Percentiles rank a stretch among this genome's conserved stretches.
Evolutionary conservation across 2,329 filamentous ascomycete genomes (phyloP).

Genomic region (Dactylella cylindrospora): DNA sequence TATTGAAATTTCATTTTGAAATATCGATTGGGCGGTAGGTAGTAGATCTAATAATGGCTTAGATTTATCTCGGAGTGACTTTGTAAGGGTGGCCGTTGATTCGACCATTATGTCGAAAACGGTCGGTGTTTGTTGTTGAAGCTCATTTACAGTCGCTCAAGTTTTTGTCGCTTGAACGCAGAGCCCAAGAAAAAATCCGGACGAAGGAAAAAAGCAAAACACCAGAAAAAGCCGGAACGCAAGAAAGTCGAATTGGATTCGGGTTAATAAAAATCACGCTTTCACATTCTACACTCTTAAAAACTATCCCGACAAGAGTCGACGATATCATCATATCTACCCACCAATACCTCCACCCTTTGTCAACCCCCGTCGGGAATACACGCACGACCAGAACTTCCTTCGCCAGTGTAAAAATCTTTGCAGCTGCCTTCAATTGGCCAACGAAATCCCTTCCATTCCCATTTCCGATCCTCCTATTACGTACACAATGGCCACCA

Average conservation of each 20-base stretch:
- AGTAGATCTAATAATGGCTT: conserved; percentile 45
- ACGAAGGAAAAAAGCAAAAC: conserved; percentile 15
- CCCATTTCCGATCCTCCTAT: not conserved
- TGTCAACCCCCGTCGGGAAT: no score
- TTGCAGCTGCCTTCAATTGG: not conserved
- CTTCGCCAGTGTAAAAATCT: no score
- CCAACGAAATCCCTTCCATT: not conserved
- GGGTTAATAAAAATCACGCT: conserved; percentile 37
- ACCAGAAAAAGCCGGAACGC: conserved; percentile 12
- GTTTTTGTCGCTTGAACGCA: not conserved
- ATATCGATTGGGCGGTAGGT: conserved; percentile 43
- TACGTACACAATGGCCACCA: conserved; percentile 34
- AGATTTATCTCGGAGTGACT: conserved; percentile 51
- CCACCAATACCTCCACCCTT: no score
- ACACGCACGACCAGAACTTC: no score
- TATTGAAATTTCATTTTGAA: conserved; percentile 10
- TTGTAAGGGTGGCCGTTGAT: conserved; percentile 50
- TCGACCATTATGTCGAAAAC: conserved; percentile 48
- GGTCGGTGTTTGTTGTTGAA: not conserved
- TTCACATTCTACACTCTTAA: no score
- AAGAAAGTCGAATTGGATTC: not conserved
- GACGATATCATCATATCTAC: no score
- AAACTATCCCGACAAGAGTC: no score
- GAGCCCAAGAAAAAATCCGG: not conserved
- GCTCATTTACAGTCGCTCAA: not conserved